Evolutionary conservation across 768 basidiomycete genomes (phyloP).

Genomic region (Royoungia palumana): DNA sequence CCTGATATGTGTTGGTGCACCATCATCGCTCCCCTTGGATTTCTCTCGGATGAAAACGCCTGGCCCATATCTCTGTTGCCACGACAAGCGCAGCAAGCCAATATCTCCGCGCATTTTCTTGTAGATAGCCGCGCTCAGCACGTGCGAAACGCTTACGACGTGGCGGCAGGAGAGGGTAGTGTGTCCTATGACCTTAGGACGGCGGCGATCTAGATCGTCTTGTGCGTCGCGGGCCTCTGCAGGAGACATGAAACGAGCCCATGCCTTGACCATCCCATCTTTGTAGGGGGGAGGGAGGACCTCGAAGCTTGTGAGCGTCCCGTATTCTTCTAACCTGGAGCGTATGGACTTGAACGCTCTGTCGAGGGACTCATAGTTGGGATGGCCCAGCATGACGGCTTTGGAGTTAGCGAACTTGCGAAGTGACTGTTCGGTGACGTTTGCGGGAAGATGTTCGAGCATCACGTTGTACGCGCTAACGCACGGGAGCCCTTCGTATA

Average conservation of each 20-base stretch:
- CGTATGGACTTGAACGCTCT: slow-evolving; percentile 38
- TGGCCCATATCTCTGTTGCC: slow-evolving; percentile 30
- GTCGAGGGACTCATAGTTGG: slow-evolving; percentile 40
- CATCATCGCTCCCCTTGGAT: slow-evolving; percentile 7
- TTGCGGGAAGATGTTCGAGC: slow-evolving; percentile 51
- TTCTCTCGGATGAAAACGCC: slow-evolving; percentile 30
- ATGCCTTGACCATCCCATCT: slow-evolving; percentile 48
- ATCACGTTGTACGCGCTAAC: slow-evolving; percentile 60
- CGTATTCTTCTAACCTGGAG: slow-evolving; percentile 36
- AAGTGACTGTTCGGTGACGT: slow-evolving; percentile 40
- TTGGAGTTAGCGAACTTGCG: slow-evolving; percentile 44
- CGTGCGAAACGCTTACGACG: slow-evolving; percentile 49
- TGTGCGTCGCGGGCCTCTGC: slow-evolving; percentile 52
- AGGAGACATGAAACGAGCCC: slow-evolving; percentile 53
- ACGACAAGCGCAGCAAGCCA: slow-evolving; percentile 37
- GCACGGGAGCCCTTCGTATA: slow-evolving; percentile 57
- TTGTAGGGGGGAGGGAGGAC: slow-evolving; percentile 49
- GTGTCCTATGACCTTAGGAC: slow-evolving; percentile 43
- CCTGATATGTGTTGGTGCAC: slow-evolving; percentile 37
- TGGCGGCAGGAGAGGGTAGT: slow-evolving; percentile 51
- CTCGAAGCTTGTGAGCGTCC: slow-evolving; percentile 42
- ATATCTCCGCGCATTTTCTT: slow-evolving; percentile 44
- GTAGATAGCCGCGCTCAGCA: slow-evolving; percentile 38
- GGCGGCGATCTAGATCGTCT: slow-evolving; percentile 43
- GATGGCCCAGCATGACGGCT: slow-evolving; percentile 50